A percentile compares a stretch with the other conserved stretches of the same genome.
phyloP scores from a whole-genome alignment of 2,329 filamentous ascomycete species.

The Aspergillus sp. region DNA sequence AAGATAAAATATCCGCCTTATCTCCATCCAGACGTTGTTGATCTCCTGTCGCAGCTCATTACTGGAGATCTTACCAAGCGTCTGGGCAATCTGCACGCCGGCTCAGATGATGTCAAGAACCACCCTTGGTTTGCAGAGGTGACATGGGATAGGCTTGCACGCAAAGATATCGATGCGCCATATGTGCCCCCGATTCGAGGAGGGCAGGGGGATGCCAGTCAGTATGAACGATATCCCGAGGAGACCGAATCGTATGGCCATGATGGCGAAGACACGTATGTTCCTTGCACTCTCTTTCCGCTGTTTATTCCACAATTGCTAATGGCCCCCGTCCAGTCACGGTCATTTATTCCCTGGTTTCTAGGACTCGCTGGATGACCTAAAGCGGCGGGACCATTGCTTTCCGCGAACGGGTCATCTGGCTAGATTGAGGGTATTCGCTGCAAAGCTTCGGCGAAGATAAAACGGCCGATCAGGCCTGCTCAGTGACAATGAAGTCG shows the following conservation, averaged over 20 bases:
- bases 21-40: constrained; percentile 86
- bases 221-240: constrained; percentile 97
- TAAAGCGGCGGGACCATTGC: constrained; percentile 24
- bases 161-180: constrained; percentile 96
- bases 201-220: constrained; percentile 86
- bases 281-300: constrained; percentile 20
- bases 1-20: constrained; percentile 95
- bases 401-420: constrained; percentile 5
- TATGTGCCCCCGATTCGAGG: constrained; percentile 94
- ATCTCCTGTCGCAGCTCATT: constrained; percentile 85
- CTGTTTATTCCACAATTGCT: constrained; percentile 1
- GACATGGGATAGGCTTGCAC: constrained; percentile 87
- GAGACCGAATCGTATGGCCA: constrained; percentile 87
- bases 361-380: constrained; percentile 35
- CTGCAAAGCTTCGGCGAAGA: not conserved
- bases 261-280: constrained; percentile 74
- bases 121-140: constrained; percentile 97
- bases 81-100: constrained; percentile 85
- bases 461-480: too few relatives aligned
- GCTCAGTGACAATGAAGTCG: too few relatives aligned
- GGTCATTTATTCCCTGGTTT: constrained; percentile 70
- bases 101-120: constrained; percentile 84
- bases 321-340: constrained; percentile 42
- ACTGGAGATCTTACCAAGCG: constrained; percentile 92
- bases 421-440: constrained; percentile 1